Evolutionary conservation across 306 rosid genomes (phyloP).

Genomic region (Cucumis hystrix): DNA sequence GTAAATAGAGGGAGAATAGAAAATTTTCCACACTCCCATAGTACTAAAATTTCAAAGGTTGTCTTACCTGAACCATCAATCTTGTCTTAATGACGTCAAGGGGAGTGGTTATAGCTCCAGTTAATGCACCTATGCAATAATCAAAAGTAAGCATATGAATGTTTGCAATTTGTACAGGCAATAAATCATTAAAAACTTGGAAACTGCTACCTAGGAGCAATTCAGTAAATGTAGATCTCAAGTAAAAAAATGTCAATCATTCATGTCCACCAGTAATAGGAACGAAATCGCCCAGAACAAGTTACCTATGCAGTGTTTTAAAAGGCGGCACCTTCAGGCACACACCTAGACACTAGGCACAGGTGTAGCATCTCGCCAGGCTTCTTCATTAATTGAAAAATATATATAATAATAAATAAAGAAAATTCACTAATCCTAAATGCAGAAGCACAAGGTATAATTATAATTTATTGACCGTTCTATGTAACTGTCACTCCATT

Average conservation of each 20-base stretch:
- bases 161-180: neutral
- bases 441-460: too few species aligned
- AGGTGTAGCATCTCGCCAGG: too few species aligned
- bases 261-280: neutral
- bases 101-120: conserved; percentile 92
- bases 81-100: conserved; percentile 95
- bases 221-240: neutral
- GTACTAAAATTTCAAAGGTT: too few species aligned
- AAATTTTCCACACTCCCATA: too few species aligned
- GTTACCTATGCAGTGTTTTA: too few species aligned
- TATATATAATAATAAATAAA: too few species aligned
- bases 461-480: neutral
- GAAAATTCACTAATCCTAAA: too few species aligned
- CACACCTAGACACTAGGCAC: too few species aligned
- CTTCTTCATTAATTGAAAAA: too few species aligned
- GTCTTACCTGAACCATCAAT: conserved; percentile 71
- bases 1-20: too few species aligned
- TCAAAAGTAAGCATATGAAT: neutral
- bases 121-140: conserved; percentile 54
- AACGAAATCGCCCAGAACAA: neutral
- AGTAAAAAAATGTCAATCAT: neutral
- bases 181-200: neutral
- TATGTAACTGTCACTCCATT: neutral
- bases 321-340: too few species aligned
- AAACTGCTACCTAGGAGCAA: neutral